Conservation (phyloP, 148 eudicot species). For the Arctostaphylos glauca region DNA sequence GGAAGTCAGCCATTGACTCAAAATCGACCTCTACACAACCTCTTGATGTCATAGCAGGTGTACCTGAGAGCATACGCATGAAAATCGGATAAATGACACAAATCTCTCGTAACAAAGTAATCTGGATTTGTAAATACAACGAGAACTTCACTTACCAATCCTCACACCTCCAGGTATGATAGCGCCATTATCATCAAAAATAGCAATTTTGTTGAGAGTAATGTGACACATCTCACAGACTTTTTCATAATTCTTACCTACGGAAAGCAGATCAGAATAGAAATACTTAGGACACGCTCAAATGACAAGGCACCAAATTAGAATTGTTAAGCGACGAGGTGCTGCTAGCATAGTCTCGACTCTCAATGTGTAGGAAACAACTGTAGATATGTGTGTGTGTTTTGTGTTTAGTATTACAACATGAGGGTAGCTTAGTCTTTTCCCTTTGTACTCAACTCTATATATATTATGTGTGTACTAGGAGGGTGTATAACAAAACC, state of each 20-base stretch:
- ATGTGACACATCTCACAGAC: slow-evolving; percentile 93
- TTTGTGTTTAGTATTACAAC: no score
- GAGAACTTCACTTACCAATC: slow-evolving; percentile 38
- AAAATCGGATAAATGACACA: not conserved
- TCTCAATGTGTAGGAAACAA: not conserved
- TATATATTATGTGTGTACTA: no score
- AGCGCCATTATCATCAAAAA: slow-evolving; percentile 75
- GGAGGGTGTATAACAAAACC: no score
- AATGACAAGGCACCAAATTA: not conserved
- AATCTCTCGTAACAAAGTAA: not conserved
- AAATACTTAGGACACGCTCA: not conserved
- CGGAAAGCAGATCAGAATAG: slow-evolving; percentile 7
- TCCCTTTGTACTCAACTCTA: no score
- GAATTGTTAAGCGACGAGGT: not conserved
- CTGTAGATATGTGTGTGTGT: not conserved
- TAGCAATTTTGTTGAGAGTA: slow-evolving; percentile 74
- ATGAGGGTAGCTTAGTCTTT: no score
- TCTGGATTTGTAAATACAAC: slow-evolving; percentile 3
- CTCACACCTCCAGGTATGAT: slow-evolving; percentile 77
- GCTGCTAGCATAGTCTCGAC: not conserved
- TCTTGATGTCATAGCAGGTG: slow-evolving; percentile 97
- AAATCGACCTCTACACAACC: slow-evolving; percentile 87
- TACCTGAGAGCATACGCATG: slow-evolving; percentile 44
- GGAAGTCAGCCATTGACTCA: slow-evolving; percentile 79
- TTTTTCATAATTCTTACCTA: slow-evolving; percentile 80